Percentiles rank a stretch among this genome's conserved stretches.
Conservation (phyloP, 1,284 basidiomycete genomes). For the Puccinia brachypodii region DNA sequence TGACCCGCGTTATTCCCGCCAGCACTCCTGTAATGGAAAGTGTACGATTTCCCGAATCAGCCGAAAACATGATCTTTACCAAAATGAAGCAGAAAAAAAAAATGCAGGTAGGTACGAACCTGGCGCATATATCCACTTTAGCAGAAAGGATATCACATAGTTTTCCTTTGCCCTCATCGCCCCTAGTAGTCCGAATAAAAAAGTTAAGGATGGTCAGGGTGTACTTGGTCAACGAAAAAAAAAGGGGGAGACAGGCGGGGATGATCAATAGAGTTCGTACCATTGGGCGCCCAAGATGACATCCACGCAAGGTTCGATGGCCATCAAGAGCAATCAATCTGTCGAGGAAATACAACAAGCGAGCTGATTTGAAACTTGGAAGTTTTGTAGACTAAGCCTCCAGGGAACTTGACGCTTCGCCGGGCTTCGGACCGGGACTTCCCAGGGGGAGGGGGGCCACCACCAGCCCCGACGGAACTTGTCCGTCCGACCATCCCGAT, state of each 20-base stretch:
- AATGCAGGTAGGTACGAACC: conserved; percentile 9
- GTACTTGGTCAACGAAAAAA: not conserved
- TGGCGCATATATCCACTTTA: conserved; percentile 43
- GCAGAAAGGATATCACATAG: conserved; percentile 46
- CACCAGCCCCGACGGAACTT: not conserved
- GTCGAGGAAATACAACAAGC: not conserved
- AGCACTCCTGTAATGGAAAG: conserved; percentile 33
- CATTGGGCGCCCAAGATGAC: conserved; percentile 48
- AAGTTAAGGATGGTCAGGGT: too few species aligned
- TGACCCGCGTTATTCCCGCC: conserved; percentile 48
- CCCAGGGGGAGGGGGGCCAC: not conserved
- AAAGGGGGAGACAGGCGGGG: not conserved
- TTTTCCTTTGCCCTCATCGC: conserved; percentile 49
- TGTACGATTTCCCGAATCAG: not conserved
- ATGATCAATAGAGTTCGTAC: not conserved
- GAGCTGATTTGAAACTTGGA: not conserved
- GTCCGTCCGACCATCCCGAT: not conserved
- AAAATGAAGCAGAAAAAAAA: not conserved
- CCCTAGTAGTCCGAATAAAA: too few species aligned
- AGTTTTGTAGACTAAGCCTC: not conserved
- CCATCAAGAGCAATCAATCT: not conserved
- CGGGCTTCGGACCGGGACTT: not conserved
- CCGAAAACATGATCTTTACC: not conserved
- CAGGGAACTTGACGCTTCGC: not conserved
- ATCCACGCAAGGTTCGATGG: conserved; percentile 33